Conservation (phyloP, 2,329 filamentous ascomycete species). For the Calonectria pteridis region DNA sequence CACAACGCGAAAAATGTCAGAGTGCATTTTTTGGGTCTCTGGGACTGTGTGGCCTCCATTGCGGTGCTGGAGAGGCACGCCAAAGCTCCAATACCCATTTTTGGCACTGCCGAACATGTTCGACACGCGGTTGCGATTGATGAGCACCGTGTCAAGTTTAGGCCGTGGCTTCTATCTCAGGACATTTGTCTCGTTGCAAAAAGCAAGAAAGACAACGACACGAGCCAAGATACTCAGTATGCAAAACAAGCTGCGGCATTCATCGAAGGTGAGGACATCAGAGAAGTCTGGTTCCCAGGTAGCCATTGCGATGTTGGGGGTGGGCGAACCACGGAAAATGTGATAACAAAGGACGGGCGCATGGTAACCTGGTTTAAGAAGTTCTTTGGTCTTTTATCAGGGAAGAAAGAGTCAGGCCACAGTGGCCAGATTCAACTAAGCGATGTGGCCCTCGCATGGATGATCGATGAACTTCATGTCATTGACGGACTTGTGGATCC, state of each 20-base stretch:
- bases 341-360: not conserved
- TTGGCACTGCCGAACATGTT: conserved; percentile 58
- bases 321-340: conserved; percentile 56
- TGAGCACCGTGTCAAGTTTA: conserved; percentile 68
- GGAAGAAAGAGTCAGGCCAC: conserved; percentile 38
- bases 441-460: conserved; percentile 64
- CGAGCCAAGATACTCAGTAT: rapidly evolving
- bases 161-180: conserved; percentile 60
- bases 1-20: conserved; percentile 52
- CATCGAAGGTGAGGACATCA: conserved; percentile 35
- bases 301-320: conserved; percentile 67
- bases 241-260: not conserved
- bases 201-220: conserved; percentile 38
- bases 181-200: conserved; percentile 50
- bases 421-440: conserved; percentile 55
- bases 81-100: conserved; percentile 53
- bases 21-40: conserved; percentile 66
- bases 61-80: conserved; percentile 53
- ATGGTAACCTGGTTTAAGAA: conserved; percentile 21
- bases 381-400: conserved; percentile 40
- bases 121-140: conserved; percentile 66
- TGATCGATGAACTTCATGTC: conserved; percentile 61
- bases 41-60: conserved; percentile 67
- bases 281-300: conserved; percentile 68
- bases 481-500: conserved; percentile 48